Evolutionary conservation across 2,329 filamentous ascomycete genomes (phyloP).

Genomic region (Sordariomycetes sp.): DNA sequence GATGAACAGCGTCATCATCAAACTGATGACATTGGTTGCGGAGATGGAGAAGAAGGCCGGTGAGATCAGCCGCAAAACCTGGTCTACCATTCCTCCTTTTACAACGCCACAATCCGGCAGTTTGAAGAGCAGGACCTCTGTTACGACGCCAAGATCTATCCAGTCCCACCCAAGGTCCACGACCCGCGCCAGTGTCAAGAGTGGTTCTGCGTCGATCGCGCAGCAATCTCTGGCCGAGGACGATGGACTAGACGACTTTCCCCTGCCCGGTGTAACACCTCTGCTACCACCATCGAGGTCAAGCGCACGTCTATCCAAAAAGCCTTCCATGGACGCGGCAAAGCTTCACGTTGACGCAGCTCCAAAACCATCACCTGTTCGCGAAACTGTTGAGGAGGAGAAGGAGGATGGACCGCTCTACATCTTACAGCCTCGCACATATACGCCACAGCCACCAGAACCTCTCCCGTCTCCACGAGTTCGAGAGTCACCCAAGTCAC

Average conservation of each 20-base stretch:
- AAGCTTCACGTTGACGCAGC: neutral
- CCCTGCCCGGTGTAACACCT: conserved; percentile 11
- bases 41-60: conserved; percentile 84
- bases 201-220: conserved; percentile 7
- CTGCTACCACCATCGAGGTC: conserved; percentile 9
- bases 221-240: conserved; percentile 1
- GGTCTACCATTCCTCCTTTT: conserved; percentile 16
- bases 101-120: conserved; percentile 2
- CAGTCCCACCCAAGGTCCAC: conserved; percentile 3
- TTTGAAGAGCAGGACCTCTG: conserved; percentile 1
- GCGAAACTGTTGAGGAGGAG: conserved; percentile 2
- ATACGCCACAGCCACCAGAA: conserved; percentile 41
- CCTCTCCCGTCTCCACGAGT: conserved; percentile 35
- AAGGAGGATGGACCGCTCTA: conserved; percentile 32
- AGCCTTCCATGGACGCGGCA: neutral
- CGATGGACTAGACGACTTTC: conserved; percentile 11
- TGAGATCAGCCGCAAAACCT: conserved; percentile 69
- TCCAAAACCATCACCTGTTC: neutral
- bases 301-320: neutral
- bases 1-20: conserved; percentile 60
- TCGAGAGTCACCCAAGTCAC: conserved; percentile 9
- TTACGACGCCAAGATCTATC: conserved; percentile 4
- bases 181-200: conserved; percentile 9
- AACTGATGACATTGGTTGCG: conserved; percentile 66
- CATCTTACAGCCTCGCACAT: conserved; percentile 48